Conservation (phyloP, 805 yeast genomes). For the Blastobotrys attinorum region DNA sequence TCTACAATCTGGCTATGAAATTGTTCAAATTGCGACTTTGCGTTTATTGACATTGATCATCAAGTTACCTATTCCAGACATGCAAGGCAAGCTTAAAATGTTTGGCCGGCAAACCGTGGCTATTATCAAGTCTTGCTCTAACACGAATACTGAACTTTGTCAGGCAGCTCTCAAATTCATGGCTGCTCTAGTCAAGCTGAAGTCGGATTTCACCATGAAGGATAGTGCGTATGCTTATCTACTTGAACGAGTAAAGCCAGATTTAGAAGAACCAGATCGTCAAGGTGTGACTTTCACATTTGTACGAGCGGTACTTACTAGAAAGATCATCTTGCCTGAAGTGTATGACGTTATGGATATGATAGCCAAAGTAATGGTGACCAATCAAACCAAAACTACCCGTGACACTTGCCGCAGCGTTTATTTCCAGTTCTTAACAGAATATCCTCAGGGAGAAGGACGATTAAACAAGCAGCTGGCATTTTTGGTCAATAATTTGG, state of each 20-base stretch:
- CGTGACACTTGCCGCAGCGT: conserved; percentile 79
- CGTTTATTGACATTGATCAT: conserved; percentile 53
- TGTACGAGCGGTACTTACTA: conserved; percentile 65
- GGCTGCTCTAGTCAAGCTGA: conserved; percentile 63
- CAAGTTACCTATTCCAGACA: conserved; percentile 52
- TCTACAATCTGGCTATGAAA: conserved; percentile 62
- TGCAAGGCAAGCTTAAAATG: conserved; percentile 27
- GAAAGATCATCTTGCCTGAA: conserved; percentile 74
- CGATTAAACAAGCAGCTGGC: conserved; percentile 76
- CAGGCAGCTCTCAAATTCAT: conserved; percentile 73
- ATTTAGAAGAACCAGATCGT: conserved; percentile 78
- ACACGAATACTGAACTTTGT: conserved; percentile 69
- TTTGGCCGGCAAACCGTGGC: conserved; percentile 30
- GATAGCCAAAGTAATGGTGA: conserved; percentile 78
- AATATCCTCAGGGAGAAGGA: conserved; percentile 88
- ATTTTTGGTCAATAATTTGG: conserved; percentile 68
- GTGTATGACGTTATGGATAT: conserved; percentile 81
- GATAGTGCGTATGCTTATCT: conserved; percentile 67
- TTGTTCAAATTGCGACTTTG: conserved; percentile 61
- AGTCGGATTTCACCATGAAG: conserved; percentile 55
- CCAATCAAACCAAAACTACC: conserved; percentile 75
- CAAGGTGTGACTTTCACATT: conserved; percentile 87
- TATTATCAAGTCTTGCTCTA: conserved; percentile 66
- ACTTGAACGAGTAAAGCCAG: conserved; percentile 68
- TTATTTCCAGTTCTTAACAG: conserved; percentile 80